These are phyloP conservation scores for Lumnitzera racemosa DNA, from an alignment of 345 rosid genomes.

Conservation along the genomic window DNA sequence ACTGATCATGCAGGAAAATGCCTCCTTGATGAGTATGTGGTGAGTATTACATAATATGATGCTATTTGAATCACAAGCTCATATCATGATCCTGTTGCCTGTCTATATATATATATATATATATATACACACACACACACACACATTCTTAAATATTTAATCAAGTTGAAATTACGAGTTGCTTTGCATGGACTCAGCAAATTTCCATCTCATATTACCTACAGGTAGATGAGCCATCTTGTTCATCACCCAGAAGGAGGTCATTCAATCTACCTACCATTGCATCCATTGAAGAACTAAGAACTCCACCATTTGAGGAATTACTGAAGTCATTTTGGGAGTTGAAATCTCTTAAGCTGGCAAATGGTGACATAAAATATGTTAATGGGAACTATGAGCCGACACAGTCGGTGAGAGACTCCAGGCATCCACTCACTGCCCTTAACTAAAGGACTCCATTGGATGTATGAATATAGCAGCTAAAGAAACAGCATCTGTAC, in stretches of 20 bases:
- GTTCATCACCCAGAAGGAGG: slow-evolving; percentile 88
- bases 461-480: no score
- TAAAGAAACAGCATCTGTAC: no score
- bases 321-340: slow-evolving; percentile 69
- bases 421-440: slow-evolving; percentile 84
- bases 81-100: background rate
- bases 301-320: slow-evolving; percentile 84
- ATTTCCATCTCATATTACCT: background rate
- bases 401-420: slow-evolving; percentile 62
- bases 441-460: slow-evolving; percentile 40
- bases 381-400: slow-evolving; percentile 40
- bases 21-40: slow-evolving; percentile 77
- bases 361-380: slow-evolving; percentile 72
- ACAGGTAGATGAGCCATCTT: slow-evolving; percentile 88
- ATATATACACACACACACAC: no score
- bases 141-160: no score
- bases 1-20: slow-evolving; percentile 86
- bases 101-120: no score
- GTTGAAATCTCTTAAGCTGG: slow-evolving; percentile 44
- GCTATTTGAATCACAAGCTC: background rate
- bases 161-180: no score
- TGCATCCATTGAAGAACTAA: slow-evolving; percentile 76
- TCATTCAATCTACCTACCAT: slow-evolving; percentile 61
- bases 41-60: slow-evolving; percentile 20
- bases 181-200: background rate